phyloP scores from a whole-genome alignment of 2,329 filamentous ascomycete species.

The Drechslerella coelobrocha region DNA sequence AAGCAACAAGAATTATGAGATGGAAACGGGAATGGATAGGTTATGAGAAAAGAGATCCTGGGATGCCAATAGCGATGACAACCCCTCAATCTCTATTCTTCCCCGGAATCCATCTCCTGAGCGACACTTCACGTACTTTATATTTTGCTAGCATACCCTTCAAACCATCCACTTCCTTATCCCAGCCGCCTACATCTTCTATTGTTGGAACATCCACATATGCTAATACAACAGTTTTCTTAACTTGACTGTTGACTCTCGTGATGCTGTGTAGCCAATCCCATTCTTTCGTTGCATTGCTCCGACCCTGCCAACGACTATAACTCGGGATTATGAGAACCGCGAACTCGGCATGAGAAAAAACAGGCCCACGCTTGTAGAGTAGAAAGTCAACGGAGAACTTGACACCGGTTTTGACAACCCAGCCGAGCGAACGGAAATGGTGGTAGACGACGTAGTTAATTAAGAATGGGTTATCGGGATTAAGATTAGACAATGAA shows the following conservation, averaged over 20 bases:
- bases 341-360: constrained; percentile 93
- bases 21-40: too few species aligned
- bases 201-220: constrained; percentile 91
- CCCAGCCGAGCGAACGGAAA: constrained; percentile 94
- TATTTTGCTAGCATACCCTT: constrained; percentile 72
- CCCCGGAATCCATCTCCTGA: constrained; percentile 85
- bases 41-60: too few species aligned
- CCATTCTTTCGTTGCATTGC: constrained; percentile 67
- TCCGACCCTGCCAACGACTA: constrained; percentile 70
- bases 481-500: constrained; percentile 60
- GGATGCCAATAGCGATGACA: too few species aligned
- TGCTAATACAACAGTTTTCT: constrained; percentile 85
- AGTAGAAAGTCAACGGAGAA: constrained; percentile 95
- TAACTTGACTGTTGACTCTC: constrained; percentile 84
- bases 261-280: constrained; percentile 88
- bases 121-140: constrained; percentile 77
- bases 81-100: constrained; percentile 74
- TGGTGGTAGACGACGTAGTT: constrained; percentile 94
- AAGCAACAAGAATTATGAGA: too few species aligned
- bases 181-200: constrained; percentile 60
- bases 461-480: constrained; percentile 84
- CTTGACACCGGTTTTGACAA: constrained; percentile 88
- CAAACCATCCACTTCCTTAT: constrained; percentile 64
- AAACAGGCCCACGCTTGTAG: constrained; percentile 90
- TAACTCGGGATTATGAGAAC: constrained; percentile 85